A percentile compares a stretch with the other conserved stretches of the same genome.
phyloP scores from a whole-genome alignment of 768 basidiomycete species.

The Naganishia vishniacii region DNA sequence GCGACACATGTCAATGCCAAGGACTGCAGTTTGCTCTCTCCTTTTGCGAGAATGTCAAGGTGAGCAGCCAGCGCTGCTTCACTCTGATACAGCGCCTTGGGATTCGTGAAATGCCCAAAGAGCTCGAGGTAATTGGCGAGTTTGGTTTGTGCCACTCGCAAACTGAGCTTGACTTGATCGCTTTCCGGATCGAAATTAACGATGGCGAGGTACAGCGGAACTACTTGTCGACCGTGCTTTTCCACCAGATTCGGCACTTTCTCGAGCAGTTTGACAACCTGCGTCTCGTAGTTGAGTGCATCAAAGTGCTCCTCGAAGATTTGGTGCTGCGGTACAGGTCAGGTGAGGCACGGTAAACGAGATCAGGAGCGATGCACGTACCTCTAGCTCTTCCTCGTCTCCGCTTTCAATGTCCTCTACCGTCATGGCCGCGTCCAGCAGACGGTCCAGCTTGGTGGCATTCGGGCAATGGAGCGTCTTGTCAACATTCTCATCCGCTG shows the following conservation, averaged over 20 bases:
- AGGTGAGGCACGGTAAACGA: background rate
- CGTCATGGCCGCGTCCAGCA: conserved; percentile 33
- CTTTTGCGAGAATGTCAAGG: conserved; percentile 70
- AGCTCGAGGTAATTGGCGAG: conserved; percentile 73
- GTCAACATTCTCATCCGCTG: conserved; percentile 35
- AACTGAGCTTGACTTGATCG: conserved; percentile 49
- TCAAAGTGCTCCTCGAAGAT: conserved; percentile 60
- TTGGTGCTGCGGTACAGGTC: conserved; percentile 43
- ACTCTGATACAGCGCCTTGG: conserved; percentile 74
- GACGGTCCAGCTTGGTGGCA: conserved; percentile 31
- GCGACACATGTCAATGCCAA: conserved; percentile 71
- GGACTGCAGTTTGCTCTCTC: conserved; percentile 71
- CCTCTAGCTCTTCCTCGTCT: conserved; percentile 66
- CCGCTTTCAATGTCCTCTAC: conserved; percentile 54
- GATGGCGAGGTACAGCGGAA: conserved; percentile 71
- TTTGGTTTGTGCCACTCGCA: conserved; percentile 42
- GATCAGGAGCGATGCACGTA: conserved; percentile 54
- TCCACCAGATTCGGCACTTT: conserved; percentile 69
- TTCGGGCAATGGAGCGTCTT: conserved; percentile 46
- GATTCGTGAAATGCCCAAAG: conserved; percentile 84
- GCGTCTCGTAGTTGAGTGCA: conserved; percentile 66
- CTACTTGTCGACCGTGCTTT: conserved; percentile 76
- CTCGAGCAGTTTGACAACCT: conserved; percentile 67
- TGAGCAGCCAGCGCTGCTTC: conserved; percentile 64
- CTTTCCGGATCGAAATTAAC: conserved; percentile 34